Evolutionary conservation across 2,329 filamentous ascomycete genomes (phyloP).

Genomic region (Diplodia seriata): DNA sequence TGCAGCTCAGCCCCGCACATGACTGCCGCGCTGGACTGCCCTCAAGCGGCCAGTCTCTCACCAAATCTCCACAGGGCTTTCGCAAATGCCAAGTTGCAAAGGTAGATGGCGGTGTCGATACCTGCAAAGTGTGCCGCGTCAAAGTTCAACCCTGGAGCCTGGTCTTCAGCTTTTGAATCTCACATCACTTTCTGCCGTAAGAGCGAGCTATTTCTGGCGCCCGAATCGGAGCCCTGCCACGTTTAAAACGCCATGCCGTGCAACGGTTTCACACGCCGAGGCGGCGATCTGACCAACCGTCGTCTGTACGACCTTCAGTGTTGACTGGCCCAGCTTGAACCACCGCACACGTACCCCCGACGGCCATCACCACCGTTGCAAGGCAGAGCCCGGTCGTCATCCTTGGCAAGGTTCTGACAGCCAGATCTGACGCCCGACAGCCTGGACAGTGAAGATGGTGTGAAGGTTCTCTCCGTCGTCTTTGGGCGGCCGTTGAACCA

Average conservation of each 20-base stretch:
- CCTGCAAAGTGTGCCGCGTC: constrained; percentile 57
- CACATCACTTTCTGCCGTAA: neutral
- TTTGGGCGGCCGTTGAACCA: neutral
- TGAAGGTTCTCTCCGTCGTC: neutral
- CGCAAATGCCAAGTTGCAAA: neutral
- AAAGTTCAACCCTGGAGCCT: neutral
- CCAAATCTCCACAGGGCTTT: no score
- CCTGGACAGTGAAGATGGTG: neutral
- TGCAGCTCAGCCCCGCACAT: neutral
- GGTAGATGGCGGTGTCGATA: constrained; percentile 31
- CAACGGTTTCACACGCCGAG: neutral
- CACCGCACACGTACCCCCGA: neutral
- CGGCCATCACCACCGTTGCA: neutral
- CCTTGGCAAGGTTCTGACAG: neutral
- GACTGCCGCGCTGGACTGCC: neutral
- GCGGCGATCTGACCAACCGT: neutral
- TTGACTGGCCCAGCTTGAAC: neutral
- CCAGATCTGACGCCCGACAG: neutral
- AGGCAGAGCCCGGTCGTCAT: neutral
- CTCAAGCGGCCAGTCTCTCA: no score
- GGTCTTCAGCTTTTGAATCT: neutral
- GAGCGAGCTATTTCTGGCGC: neutral
- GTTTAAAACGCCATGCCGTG: neutral
- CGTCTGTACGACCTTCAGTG: neutral
- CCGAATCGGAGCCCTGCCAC: constrained; percentile 2